A percentile compares a stretch with the other conserved stretches of the same genome.
Evolutionary conservation across 2,329 filamentous ascomycete species (phyloP).

Genomic region (Aurifilum marmelostoma): DNA sequence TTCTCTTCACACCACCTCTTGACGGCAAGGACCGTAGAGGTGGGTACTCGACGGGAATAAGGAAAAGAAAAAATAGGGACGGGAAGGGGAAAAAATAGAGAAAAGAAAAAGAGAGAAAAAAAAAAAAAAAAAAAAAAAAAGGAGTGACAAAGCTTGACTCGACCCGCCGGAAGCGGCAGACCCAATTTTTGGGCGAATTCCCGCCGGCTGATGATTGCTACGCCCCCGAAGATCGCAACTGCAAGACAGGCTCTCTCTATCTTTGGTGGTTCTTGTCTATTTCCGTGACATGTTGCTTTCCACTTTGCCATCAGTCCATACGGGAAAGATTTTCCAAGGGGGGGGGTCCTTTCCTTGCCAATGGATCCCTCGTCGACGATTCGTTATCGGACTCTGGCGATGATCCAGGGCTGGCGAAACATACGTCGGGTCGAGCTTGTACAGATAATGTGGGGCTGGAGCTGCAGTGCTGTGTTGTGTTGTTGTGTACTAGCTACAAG

Average conservation of each 20-base stretch:
- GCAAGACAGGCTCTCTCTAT: background rate
- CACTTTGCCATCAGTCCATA: slow-evolving; percentile 30
- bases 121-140: background rate
- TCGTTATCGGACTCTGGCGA: slow-evolving; percentile 24
- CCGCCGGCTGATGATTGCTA: background rate
- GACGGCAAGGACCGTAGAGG: background rate
- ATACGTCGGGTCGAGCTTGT: background rate
- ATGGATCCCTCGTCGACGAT: slow-evolving; percentile 18
- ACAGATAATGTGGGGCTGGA: background rate
- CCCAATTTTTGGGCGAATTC: slow-evolving; percentile 8
- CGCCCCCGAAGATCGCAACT: background rate
- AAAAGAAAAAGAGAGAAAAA: background rate
- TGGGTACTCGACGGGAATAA: background rate
- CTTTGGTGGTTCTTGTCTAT: background rate
- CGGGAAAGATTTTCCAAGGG: slow-evolving; percentile 24
- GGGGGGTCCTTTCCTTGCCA: slow-evolving; percentile 4
- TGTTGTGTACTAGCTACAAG: background rate
- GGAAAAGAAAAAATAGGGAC: too few species aligned
- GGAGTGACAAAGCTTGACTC: background rate
- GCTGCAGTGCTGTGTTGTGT: background rate
- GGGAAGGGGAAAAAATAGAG: too few species aligned
- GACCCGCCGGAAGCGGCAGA: slow-evolving; percentile 1
- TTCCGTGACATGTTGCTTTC: slow-evolving; percentile 27
- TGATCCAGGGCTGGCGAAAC: slow-evolving; percentile 12
- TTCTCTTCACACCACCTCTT: slow-evolving; percentile 23